Conservation (phyloP, 768 basidiomycete genomes). For the Calocybe cyanea region DNA sequence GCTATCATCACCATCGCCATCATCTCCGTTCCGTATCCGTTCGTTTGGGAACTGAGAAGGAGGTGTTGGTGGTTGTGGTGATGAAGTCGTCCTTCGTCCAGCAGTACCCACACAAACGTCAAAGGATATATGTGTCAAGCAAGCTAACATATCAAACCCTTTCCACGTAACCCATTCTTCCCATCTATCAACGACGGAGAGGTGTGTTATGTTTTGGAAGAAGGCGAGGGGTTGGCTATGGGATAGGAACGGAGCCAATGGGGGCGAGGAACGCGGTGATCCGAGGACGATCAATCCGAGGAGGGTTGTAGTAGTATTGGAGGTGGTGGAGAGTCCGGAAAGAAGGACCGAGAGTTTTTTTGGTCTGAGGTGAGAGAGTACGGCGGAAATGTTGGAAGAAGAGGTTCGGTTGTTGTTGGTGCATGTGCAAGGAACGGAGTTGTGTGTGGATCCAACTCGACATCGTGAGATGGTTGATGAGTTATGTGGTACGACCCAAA, state of each 20-base stretch:
- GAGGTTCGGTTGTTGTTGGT: too few species aligned
- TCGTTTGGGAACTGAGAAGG: too few species aligned
- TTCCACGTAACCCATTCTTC: slow-evolving; percentile 39
- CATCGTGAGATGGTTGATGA: slow-evolving; percentile 10
- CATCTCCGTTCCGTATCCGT: too few species aligned
- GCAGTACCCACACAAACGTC: slow-evolving; percentile 29
- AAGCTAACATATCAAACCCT: slow-evolving; percentile 24
- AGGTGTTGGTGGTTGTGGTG: too few species aligned
- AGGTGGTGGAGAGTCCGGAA: slow-evolving; percentile 16
- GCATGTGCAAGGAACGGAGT: too few species aligned
- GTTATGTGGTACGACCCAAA: slow-evolving; percentile 28
- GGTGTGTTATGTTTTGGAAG: slow-evolving; percentile 33
- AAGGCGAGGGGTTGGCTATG: slow-evolving; percentile 27
- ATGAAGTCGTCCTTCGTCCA: slow-evolving; percentile 20
- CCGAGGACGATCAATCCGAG: too few species aligned
- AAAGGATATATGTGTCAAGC: slow-evolving; percentile 34
- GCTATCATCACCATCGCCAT: too few species aligned
- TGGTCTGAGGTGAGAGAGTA: slow-evolving; percentile 24
- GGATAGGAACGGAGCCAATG: too few species aligned
- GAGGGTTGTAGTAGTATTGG: too few species aligned
- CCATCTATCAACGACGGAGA: slow-evolving; percentile 38
- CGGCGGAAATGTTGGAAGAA: slow-evolving; percentile 11
- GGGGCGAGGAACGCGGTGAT: slow-evolving; percentile 20
- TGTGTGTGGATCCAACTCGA: too few species aligned
- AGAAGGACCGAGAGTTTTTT: slow-evolving; percentile 27